Percentiles rank a stretch among this genome's conserved stretches.
Evolutionary conservation across 352 stramenopile genomes (phyloP).

Genomic region (Thalassiosira livingstoniorum): DNA sequence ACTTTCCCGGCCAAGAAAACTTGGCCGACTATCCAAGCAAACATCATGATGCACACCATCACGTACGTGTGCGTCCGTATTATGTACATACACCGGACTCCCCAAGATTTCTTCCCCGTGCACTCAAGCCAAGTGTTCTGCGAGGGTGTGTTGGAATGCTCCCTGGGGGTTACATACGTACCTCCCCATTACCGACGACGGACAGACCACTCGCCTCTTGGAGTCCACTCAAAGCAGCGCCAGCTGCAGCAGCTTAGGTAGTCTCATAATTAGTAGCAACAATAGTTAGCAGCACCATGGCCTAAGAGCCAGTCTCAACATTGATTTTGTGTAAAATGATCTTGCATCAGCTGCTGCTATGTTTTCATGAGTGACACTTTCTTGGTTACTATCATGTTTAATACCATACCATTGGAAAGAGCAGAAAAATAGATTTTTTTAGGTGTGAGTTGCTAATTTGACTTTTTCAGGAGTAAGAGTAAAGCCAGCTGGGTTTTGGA

Average conservation of each 20-base stretch:
- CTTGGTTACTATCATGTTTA: too few species aligned
- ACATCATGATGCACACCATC: background rate
- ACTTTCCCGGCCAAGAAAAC: background rate
- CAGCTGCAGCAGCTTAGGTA: background rate
- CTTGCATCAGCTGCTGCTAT: too few species aligned
- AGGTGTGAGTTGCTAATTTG: too few species aligned
- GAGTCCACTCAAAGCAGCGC: background rate
- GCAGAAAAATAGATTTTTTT: too few species aligned
- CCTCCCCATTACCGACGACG: background rate
- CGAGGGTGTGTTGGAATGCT: conserved; percentile 7
- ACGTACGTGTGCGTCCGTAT: background rate
- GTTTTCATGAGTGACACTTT: too few species aligned
- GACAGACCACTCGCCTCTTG: background rate
- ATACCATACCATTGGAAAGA: too few species aligned
- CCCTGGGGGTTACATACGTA: background rate
- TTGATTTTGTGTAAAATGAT: too few species aligned
- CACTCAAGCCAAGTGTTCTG: background rate
- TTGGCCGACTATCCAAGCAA: background rate
- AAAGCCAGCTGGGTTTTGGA: too few species aligned
- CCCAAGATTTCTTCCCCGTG: background rate
- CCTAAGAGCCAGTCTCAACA: too few species aligned
- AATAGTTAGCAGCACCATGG: too few species aligned
- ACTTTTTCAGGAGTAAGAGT: too few species aligned
- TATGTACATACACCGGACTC: background rate
- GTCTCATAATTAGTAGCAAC: background rate